Evolutionary conservation across 2,329 filamentous ascomycete genomes (phyloP).

Genomic region (Fusarium scirpi): DNA sequence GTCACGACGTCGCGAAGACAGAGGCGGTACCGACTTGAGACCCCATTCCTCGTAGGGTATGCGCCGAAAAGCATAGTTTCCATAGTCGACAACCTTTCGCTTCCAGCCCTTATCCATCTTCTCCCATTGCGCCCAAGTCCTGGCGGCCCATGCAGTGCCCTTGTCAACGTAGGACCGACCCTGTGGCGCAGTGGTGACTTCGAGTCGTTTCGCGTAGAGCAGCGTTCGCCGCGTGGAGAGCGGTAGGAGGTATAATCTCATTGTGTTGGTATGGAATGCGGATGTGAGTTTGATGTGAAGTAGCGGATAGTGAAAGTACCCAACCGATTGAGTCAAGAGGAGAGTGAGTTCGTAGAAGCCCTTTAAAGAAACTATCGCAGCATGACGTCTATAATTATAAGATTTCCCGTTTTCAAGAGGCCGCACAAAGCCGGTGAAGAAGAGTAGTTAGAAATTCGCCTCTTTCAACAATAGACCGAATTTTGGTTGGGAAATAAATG

Average conservation of each 20-base stretch:
- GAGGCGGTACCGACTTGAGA: slow-evolving; percentile 90
- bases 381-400: slow-evolving; percentile 31
- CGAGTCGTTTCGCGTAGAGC: slow-evolving; percentile 87
- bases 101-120: slow-evolving; percentile 88
- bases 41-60: slow-evolving; percentile 99
- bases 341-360: slow-evolving; percentile 4
- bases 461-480: slow-evolving; percentile 14
- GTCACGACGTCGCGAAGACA: slow-evolving; percentile 74
- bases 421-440: slow-evolving; percentile 26
- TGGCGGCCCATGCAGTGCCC: slow-evolving; percentile 75
- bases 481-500: slow-evolving; percentile 11
- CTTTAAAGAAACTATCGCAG: slow-evolving; percentile 29
- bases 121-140: slow-evolving; percentile 89
- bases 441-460: slow-evolving; percentile 13
- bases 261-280: slow-evolving; percentile 55
- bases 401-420: not conserved
- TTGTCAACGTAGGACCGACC: slow-evolving; percentile 72
- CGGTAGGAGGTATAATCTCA: slow-evolving; percentile 95
- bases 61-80: slow-evolving; percentile 84
- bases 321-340: not conserved
- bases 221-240: slow-evolving; percentile 91
- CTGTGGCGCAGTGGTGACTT: slow-evolving; percentile 63
- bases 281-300: not conserved
- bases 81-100: slow-evolving; percentile 84
- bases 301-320: not conserved